Evolutionary conservation across 257 asterid genomes (phyloP).

Genomic region (Oldenlandia corymbosa): DNA sequence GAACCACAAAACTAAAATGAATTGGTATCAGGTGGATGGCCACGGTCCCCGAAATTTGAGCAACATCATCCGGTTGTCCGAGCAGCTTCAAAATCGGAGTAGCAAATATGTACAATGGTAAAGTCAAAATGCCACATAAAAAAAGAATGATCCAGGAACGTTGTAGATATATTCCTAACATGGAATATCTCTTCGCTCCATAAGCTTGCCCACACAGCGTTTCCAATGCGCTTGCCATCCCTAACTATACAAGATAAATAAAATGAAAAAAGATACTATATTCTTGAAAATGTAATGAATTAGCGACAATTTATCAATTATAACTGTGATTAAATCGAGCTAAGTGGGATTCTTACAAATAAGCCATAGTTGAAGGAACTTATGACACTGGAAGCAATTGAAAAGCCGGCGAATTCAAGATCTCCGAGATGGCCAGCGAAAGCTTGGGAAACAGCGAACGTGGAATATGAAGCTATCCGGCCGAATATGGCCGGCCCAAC

Average conservation of each 20-base stretch:
- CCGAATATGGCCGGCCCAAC: slow-evolving; percentile 92
- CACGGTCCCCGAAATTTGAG: slow-evolving; percentile 68
- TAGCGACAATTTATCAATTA: too few species aligned
- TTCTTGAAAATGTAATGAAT: too few species aligned
- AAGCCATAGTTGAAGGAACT: slow-evolving; percentile 75
- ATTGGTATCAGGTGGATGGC: slow-evolving; percentile 54
- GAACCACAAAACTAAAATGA: slow-evolving; percentile 65
- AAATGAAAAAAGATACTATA: too few species aligned
- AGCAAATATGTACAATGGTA: slow-evolving; percentile 53
- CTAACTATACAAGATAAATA: slow-evolving; percentile 31
- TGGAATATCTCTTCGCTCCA: slow-evolving; percentile 68
- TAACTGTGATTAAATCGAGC: too few species aligned
- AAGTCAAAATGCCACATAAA: slow-evolving; percentile 31
- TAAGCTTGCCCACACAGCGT: slow-evolving; percentile 89
- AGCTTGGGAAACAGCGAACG: slow-evolving; percentile 71
- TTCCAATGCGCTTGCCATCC: slow-evolving; percentile 92
- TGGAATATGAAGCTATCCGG: slow-evolving; percentile 63
- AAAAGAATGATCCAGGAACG: slow-evolving; percentile 67
- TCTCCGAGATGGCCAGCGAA: slow-evolving; percentile 94
- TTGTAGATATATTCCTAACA: slow-evolving; percentile 79
- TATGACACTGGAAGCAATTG: slow-evolving; percentile 59
- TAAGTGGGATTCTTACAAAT: slow-evolving; percentile 47
- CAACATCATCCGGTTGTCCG: slow-evolving; percentile 68
- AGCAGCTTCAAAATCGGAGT: slow-evolving; percentile 50
- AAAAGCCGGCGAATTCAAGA: slow-evolving; percentile 74